Percentiles rank a stretch among this genome's conserved stretches.
These are phyloP conservation scores for Yueomyces sinensis DNA, from an alignment of 805 yeast species.

Conservation along the genomic window DNA sequence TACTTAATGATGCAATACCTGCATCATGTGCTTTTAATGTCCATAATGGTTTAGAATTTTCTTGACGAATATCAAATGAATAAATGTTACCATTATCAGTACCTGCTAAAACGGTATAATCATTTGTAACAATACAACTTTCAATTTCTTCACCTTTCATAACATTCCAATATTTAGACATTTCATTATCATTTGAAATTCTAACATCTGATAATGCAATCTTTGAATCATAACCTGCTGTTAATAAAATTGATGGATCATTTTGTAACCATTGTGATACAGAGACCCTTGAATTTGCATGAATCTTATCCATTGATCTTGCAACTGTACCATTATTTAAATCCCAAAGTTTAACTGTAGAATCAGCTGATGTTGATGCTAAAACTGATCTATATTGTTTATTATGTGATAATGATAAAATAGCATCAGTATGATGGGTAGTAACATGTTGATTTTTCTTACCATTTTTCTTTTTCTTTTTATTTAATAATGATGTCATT, in stretches of 20 bases:
- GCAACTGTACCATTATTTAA: conserved; percentile 61
- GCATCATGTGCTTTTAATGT: conserved; percentile 94
- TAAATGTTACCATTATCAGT: conserved; percentile 85
- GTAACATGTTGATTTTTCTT: conserved; percentile 37
- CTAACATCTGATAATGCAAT: conserved; percentile 80
- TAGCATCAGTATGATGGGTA: conserved; percentile 88
- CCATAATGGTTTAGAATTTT: conserved; percentile 64
- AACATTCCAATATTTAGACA: conserved; percentile 54
- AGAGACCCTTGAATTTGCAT: conserved; percentile 70
- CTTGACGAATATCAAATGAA: conserved; percentile 70
- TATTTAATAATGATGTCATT: conserved; percentile 22
- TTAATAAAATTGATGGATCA: conserved; percentile 56
- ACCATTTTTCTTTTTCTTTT: conserved; percentile 41
- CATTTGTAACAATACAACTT: conserved; percentile 56
- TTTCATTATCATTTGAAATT: conserved; percentile 42
- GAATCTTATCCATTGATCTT: conserved; percentile 55
- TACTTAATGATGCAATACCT: conserved; percentile 72
- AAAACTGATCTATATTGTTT: conserved; percentile 67
- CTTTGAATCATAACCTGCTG: conserved; percentile 89
- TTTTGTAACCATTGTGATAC: conserved; percentile 73
- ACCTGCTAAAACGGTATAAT: conserved; percentile 60
- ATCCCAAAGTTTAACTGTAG: conserved; percentile 94
- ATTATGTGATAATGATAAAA: conserved; percentile 76
- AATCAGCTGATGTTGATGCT: conserved; percentile 92
- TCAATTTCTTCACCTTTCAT: conserved; percentile 73